Conservation (phyloP, 176 grass and related monocot genomes). For the Dendrocalamus sinicus region DNA sequence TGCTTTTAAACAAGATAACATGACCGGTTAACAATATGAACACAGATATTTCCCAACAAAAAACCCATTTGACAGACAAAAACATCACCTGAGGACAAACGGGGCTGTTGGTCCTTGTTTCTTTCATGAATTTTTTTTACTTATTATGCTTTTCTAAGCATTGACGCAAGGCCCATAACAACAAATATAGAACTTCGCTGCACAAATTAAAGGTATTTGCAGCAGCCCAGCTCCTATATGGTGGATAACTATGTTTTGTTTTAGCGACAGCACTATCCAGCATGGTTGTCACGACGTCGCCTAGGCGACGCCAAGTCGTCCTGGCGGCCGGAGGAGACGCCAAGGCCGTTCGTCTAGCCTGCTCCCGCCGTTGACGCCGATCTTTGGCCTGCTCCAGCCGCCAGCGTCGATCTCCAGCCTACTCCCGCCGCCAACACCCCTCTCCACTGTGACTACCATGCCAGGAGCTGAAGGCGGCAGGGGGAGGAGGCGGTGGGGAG, state of each 20-base stretch:
- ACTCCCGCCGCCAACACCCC: no score
- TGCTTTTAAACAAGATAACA: constrained; percentile 4
- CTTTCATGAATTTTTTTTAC: constrained; percentile 4
- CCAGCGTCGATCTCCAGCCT: no score
- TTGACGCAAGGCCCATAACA: neutral
- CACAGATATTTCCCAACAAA: neutral
- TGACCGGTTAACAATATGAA: neutral
- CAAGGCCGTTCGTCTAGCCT: no score
- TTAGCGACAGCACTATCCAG: neutral
- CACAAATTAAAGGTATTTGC: neutral
- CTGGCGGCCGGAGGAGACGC: no score
- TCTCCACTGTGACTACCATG: no score
- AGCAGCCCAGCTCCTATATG: neutral
- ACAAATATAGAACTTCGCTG: neutral
- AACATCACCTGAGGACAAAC: neutral
- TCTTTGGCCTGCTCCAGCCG: no score
- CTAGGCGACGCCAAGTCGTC: no score
- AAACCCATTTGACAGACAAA: neutral
- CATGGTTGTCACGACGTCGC: no score
- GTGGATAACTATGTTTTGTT: neutral
- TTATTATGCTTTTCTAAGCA: neutral
- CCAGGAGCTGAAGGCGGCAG: no score
- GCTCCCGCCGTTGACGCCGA: no score
- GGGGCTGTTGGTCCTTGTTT: neutral
- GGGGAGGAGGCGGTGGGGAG: no score